Conservation (phyloP, 805 yeast species). For the Kuraishia borneana region DNA sequence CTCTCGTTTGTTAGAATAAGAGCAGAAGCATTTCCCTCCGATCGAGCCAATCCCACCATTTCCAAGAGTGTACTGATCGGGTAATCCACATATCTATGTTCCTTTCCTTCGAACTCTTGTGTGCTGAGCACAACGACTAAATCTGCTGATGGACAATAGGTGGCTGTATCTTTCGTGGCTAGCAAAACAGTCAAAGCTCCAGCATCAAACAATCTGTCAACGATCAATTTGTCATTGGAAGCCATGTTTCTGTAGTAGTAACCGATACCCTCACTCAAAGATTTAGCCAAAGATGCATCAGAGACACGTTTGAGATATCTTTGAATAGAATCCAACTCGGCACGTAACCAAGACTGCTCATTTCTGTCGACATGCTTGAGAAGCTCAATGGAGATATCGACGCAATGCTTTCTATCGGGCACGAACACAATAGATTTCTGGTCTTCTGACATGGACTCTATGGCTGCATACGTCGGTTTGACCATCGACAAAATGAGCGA, state of each 20-base stretch:
- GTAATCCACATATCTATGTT: constrained; percentile 61
- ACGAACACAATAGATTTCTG: constrained; percentile 41
- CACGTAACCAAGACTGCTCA: constrained; percentile 25
- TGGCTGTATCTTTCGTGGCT: constrained; percentile 47
- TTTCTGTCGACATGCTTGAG: constrained; percentile 24
- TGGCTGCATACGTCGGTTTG: constrained; percentile 33
- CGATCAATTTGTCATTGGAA: constrained; percentile 36
- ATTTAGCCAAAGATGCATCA: constrained; percentile 33
- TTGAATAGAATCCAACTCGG: constrained; percentile 26
- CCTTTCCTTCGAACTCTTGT: constrained; percentile 58
- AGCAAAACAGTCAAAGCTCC: constrained; percentile 46
- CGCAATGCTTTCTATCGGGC: constrained; percentile 40
- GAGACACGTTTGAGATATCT: constrained; percentile 29
- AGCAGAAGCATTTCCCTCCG: constrained; percentile 25
- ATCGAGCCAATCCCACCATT: constrained; percentile 41
- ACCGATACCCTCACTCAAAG: constrained; percentile 54
- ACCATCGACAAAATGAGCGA: constrained; percentile 41
- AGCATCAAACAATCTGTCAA: constrained; percentile 38
- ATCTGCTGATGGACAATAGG: constrained; percentile 37
- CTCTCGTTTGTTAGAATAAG: constrained; percentile 45
- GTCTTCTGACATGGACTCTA: constrained; percentile 19
- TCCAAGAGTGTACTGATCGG: constrained; percentile 52
- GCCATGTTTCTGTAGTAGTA: constrained; percentile 47
- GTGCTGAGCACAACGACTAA: constrained; percentile 63
- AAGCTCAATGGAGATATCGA: constrained; percentile 39